A percentile compares a stretch with the other conserved stretches of the same genome.
Conservation (phyloP, 352 stramenopile species). For the Phytophthora niederhauseri region DNA sequence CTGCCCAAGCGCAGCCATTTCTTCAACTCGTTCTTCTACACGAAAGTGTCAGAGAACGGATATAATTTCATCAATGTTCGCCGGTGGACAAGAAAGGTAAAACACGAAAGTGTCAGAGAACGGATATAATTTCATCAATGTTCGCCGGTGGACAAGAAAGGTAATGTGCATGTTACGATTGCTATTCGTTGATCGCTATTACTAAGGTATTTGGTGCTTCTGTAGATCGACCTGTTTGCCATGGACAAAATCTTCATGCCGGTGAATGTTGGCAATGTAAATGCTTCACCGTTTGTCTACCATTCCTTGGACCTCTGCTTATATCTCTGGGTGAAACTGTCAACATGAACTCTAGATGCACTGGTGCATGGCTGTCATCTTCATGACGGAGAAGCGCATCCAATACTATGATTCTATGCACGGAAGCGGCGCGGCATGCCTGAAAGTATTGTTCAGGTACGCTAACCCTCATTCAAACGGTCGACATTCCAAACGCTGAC, state of each 20-base stretch:
- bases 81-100: constrained; percentile 84
- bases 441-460: constrained; percentile 73
- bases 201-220: constrained; percentile 1
- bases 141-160: constrained; percentile 87
- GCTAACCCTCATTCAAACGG: neutral
- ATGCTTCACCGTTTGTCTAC: constrained; percentile 1
- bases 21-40: constrained; percentile 91
- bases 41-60: constrained; percentile 77
- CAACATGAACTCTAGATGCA: constrained; percentile 56
- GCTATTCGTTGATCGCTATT: neutral
- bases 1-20: constrained; percentile 74
- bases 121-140: constrained; percentile 87
- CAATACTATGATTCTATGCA: constrained; percentile 91
- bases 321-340: neutral
- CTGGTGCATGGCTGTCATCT: constrained; percentile 89
- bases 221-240: constrained; percentile 85
- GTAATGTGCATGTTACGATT: constrained; percentile 18
- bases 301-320: neutral
- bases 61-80: constrained; percentile 89
- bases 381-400: constrained; percentile 89
- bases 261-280: constrained; percentile 87
- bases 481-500: neutral
- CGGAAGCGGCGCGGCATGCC: constrained; percentile 65
- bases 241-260: constrained; percentile 92
- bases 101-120: constrained; percentile 81